Conservation (phyloP, 805 yeast genomes). For the Cyberlindnera galapagoensis region DNA sequence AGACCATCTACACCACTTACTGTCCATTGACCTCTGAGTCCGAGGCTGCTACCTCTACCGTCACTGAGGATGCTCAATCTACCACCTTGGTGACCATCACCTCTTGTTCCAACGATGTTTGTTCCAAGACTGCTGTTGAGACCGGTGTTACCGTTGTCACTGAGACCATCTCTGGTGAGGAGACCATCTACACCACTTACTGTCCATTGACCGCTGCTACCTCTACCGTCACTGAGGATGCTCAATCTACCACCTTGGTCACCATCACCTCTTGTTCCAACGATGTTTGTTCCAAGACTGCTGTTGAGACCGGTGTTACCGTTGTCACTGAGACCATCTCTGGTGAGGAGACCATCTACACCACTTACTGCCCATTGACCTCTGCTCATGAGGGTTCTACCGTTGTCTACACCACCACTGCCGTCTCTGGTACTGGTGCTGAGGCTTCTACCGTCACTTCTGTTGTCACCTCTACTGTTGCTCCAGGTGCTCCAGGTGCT, state of each 20-base stretch:
- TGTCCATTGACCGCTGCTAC: constrained; percentile 13
- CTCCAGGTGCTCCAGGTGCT: constrained; percentile 4
- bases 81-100: constrained; percentile 9
- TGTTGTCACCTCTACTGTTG: constrained; percentile 3
- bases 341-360: constrained; percentile 4
- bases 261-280: constrained; percentile 10
- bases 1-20: constrained; percentile 29
- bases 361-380: constrained; percentile 8
- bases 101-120: constrained; percentile 9
- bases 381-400: constrained; percentile 9
- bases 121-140: constrained; percentile 12
- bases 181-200: constrained; percentile 19
- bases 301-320: constrained; percentile 16
- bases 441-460: constrained; percentile 3
- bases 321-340: constrained; percentile 11
- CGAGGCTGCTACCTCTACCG: constrained; percentile 20
- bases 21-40: constrained; percentile 12
- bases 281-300: constrained; percentile 2
- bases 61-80: constrained; percentile 17
- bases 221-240: constrained; percentile 1
- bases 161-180: constrained; percentile 23
- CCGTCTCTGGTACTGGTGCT: constrained; percentile 8
- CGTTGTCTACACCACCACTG: constrained; percentile 12
- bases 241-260: constrained; percentile 8
- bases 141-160: constrained; percentile 26